Percentiles rank a stretch among this genome's conserved stretches.
Evolutionary conservation across 768 basidiomycete genomes (phyloP).

Genomic region (Coprinellus aureogranulatus): DNA sequence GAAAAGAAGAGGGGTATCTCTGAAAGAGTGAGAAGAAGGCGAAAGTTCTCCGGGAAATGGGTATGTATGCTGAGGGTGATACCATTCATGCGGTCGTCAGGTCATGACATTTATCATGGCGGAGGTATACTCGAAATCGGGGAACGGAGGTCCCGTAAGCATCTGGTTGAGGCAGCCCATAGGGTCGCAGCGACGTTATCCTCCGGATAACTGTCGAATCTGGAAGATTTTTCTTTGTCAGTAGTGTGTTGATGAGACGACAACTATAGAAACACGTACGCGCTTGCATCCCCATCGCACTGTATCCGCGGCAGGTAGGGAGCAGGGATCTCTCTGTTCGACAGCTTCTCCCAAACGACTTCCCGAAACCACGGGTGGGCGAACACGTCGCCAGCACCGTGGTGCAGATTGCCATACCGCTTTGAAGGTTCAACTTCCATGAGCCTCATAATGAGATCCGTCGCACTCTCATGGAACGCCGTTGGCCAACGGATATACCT

Average conservation of each 20-base stretch:
- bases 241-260: background rate
- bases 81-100: background rate
- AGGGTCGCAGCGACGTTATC: conserved; percentile 59
- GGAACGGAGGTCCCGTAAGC: conserved; percentile 68
- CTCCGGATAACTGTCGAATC: conserved; percentile 79
- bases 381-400: conserved; percentile 90
- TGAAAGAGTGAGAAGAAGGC: background rate
- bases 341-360: conserved; percentile 85
- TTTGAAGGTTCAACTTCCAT: conserved; percentile 87
- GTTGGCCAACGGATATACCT: conserved; percentile 75
- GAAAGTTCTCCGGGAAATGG: background rate
- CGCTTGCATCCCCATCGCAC: conserved; percentile 94
- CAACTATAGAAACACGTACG: conserved; percentile 49
- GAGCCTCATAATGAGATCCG: conserved; percentile 85
- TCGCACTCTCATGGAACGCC: conserved; percentile 69
- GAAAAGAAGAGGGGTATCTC: background rate
- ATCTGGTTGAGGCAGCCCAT: conserved; percentile 59
- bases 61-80: background rate
- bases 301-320: conserved; percentile 91
- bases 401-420: conserved; percentile 84
- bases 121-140: conserved; percentile 72
- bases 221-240: conserved; percentile 31
- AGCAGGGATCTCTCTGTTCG: conserved; percentile 83
- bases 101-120: background rate
- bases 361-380: conserved; percentile 92